phyloP scores from a whole-genome alignment of 768 basidiomycete genomes.

The Cystofilobasidium capitatum region DNA sequence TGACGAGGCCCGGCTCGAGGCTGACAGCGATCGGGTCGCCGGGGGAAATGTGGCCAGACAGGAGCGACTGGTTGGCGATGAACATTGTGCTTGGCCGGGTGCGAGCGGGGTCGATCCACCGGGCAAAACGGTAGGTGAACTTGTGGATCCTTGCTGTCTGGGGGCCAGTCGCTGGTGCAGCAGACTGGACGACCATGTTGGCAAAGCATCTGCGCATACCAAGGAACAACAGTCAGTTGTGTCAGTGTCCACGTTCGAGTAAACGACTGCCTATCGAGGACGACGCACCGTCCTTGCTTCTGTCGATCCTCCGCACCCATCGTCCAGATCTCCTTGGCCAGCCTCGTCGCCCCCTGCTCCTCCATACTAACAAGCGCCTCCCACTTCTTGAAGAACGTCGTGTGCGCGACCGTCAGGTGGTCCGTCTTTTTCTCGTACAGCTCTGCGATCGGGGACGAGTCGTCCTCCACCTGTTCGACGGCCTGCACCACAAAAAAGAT shows the following conservation, averaged over 20 bases:
- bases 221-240: background rate
- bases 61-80: constrained; percentile 42
- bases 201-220: constrained; percentile 52
- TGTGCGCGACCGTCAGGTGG: constrained; percentile 60
- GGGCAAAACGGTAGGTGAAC: constrained; percentile 63
- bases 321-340: constrained; percentile 89
- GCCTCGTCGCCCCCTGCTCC: constrained; percentile 73
- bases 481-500: constrained; percentile 44
- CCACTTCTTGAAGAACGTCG: constrained; percentile 81
- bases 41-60: constrained; percentile 65
- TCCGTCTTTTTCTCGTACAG: constrained; percentile 68
- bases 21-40: constrained; percentile 83
- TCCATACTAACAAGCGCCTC: constrained; percentile 74
- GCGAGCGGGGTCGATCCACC: constrained; percentile 20
- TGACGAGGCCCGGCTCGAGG: constrained; percentile 74
- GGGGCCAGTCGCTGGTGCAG: constrained; percentile 12
- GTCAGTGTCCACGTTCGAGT: background rate
- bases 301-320: constrained; percentile 72
- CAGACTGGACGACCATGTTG: constrained; percentile 56
- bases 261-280: no score
- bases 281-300: constrained; percentile 53
- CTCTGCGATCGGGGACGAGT: constrained; percentile 44
- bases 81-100: background rate
- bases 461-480: constrained; percentile 55
- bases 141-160: constrained; percentile 57